Percentiles rank a stretch among this genome's conserved stretches.
Evolutionary conservation across 768 basidiomycete genomes (phyloP).

Genomic region (Pleurotus ostreatus): DNA sequence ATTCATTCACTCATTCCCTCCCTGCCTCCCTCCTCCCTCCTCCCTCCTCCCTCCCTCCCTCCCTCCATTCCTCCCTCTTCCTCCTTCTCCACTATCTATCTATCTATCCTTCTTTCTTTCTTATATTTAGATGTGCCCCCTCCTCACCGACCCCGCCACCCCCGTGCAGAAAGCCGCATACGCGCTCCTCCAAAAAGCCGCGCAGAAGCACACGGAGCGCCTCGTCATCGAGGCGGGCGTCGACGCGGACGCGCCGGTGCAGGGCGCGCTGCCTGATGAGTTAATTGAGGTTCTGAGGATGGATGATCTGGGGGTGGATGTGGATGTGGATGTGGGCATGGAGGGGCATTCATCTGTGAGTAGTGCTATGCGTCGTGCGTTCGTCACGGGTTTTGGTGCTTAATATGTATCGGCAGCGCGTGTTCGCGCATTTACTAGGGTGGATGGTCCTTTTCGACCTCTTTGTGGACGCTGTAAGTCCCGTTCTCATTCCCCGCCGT

Average conservation of each 20-base stretch:
- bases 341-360: too few species aligned
- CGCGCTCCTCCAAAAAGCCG: slow-evolving; percentile 62
- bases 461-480: slow-evolving; percentile 77
- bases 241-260: slow-evolving; percentile 54
- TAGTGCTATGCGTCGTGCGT: background rate
- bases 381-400: background rate
- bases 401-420: slow-evolving; percentile 24
- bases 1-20: too few species aligned
- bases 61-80: background rate
- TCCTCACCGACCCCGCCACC: slow-evolving; percentile 61
- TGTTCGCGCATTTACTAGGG: slow-evolving; percentile 69
- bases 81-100: background rate
- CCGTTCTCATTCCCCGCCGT: too few species aligned
- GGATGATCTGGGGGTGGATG: too few species aligned
- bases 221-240: slow-evolving; percentile 86
- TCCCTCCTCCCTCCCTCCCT: background rate
- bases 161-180: slow-evolving; percentile 79
- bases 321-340: too few species aligned
- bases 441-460: slow-evolving; percentile 91
- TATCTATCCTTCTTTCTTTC: too few species aligned
- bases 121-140: slow-evolving; percentile 65
- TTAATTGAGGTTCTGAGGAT: slow-evolving; percentile 45
- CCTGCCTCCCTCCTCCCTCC: slow-evolving; percentile 8
- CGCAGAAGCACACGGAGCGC: slow-evolving; percentile 72
- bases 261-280: slow-evolving; percentile 60